These are phyloP conservation scores for Sporothrix inflata DNA, from an alignment of 2,329 filamentous ascomycete genomes.

Conservation along the genomic window DNA sequence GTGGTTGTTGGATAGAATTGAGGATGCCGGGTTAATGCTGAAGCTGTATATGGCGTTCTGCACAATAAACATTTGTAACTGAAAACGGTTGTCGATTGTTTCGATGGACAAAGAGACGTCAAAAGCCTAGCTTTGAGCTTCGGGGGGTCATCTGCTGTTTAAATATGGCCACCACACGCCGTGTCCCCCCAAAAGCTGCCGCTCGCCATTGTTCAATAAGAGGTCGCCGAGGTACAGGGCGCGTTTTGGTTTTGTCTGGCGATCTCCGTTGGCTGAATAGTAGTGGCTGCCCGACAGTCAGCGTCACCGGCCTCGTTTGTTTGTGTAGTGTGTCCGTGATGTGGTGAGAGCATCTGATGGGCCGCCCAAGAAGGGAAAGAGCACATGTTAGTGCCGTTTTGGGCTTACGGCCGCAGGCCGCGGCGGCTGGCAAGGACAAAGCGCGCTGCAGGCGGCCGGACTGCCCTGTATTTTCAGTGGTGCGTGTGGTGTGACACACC, in stretches of 20 bases:
- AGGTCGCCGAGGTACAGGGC: background rate
- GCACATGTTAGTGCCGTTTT: slow-evolving; percentile 19
- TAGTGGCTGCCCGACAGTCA: slow-evolving; percentile 20
- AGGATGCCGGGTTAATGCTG: background rate
- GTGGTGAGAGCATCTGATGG: background rate
- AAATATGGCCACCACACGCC: background rate
- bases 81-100: background rate
- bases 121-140: background rate
- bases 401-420: background rate
- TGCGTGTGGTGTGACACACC: background rate
- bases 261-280: background rate
- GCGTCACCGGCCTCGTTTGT: slow-evolving; percentile 20
- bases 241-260: background rate
- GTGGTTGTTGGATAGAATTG: background rate
- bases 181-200: background rate
- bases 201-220: background rate
- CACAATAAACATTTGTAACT: background rate
- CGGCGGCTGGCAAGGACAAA: background rate
- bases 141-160: background rate
- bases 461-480: slow-evolving; percentile 2
- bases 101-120: background rate
- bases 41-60: background rate
- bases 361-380: background rate
- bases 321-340: background rate
- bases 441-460: background rate